Conservation (phyloP, 1,284 basidiomycete species). For the Pseudozyma pruni region DNA sequence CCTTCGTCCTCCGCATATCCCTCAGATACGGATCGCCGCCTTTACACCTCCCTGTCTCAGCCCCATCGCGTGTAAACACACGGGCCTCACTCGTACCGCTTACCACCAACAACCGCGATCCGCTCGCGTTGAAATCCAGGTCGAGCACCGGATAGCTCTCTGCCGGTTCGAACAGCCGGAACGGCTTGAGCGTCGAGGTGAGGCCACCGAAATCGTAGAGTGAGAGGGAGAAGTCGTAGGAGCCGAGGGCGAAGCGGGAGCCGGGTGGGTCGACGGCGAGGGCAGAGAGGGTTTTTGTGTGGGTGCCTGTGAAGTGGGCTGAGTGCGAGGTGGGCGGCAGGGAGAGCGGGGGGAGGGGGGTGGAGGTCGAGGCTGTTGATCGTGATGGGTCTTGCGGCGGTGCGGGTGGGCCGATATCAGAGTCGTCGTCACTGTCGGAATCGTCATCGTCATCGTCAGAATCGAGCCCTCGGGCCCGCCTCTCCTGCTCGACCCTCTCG, state of each 20-base stretch:
- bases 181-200: constrained; percentile 84
- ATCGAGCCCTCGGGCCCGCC: constrained; percentile 13
- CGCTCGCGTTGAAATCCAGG: constrained; percentile 42
- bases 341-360: not conserved
- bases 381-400: not conserved
- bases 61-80: constrained; percentile 75
- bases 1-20: constrained; percentile 96
- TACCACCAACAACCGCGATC: constrained; percentile 69
- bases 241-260: constrained; percentile 87
- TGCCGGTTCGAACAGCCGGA: constrained; percentile 93
- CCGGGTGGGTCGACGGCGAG: constrained; percentile 91
- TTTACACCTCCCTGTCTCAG: constrained; percentile 70
- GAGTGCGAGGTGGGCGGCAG: constrained; percentile 21
- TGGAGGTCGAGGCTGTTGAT: not conserved
- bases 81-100: constrained; percentile 88
- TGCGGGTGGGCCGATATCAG: constrained; percentile 31
- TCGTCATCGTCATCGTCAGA: constrained; percentile 19
- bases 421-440: constrained; percentile 20
- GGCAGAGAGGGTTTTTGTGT: constrained; percentile 90
- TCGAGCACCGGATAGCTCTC: constrained; percentile 76
- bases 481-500: constrained; percentile 12
- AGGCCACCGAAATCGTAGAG: constrained; percentile 99
- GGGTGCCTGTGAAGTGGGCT: constrained; percentile 80
- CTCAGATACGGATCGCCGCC: constrained; percentile 98
- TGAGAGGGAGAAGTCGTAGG: constrained; percentile 96